These are phyloP conservation scores for Pleurozium schreberi DNA, from an alignment of 225 moss, liverwort and hornwort genomes.

Conservation along the genomic window DNA sequence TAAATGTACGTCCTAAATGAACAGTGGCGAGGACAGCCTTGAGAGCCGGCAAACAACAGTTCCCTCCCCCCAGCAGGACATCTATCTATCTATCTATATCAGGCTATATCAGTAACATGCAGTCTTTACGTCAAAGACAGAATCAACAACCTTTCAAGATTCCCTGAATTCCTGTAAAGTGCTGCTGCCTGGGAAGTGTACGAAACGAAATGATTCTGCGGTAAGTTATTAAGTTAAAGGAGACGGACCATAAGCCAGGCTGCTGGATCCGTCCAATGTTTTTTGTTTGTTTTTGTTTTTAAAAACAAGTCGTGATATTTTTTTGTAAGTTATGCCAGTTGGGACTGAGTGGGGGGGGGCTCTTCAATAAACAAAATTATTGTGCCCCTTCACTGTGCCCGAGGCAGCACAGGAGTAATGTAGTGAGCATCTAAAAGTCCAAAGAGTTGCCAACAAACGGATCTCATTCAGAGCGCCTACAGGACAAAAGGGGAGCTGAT, in stretches of 20 bases:
- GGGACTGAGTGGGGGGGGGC: neutral
- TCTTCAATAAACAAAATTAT: neutral
- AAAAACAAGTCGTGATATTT: neutral
- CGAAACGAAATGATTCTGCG: neutral
- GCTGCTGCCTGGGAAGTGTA: neutral
- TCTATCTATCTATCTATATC: neutral
- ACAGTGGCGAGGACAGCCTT: neutral
- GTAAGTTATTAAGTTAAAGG: too few species aligned
- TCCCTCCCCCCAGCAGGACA: too few species aligned
- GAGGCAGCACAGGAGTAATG: neutral
- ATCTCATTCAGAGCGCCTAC: neutral
- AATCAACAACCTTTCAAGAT: neutral
- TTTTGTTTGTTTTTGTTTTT: neutral
- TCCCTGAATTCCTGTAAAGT: constrained; percentile 7
- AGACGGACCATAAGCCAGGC: neutral
- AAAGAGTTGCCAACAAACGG: neutral
- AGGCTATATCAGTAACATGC: neutral
- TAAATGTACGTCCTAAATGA: neutral
- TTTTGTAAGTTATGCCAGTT: neutral
- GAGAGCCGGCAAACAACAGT: neutral
- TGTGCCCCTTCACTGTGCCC: neutral
- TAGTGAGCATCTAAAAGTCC: neutral
- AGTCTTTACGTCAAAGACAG: neutral
- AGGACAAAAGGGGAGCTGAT: neutral
- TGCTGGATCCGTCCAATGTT: too few species aligned